phyloP scores from a whole-genome alignment of 257 asterid genomes.

The Nicotiana sylvestris region DNA sequence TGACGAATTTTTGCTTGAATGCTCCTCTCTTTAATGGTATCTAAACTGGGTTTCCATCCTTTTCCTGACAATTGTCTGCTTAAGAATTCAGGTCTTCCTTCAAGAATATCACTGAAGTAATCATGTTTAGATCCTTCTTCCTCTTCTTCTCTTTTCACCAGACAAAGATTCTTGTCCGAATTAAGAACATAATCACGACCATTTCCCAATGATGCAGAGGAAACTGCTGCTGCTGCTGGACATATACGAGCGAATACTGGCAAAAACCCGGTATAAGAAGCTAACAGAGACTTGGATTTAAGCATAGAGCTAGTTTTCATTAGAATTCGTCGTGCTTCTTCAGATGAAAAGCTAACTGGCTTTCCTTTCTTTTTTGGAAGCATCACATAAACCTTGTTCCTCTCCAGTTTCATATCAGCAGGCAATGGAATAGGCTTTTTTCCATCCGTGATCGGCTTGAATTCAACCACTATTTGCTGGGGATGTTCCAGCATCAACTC shows the following conservation, averaged over 20 bases:
- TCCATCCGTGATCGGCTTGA: slow-evolving; percentile 26
- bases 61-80: slow-evolving; percentile 72
- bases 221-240: slow-evolving; percentile 14
- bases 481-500: slow-evolving; percentile 87
- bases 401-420: slow-evolving; percentile 63
- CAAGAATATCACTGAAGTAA: slow-evolving; percentile 46
- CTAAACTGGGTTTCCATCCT: slow-evolving; percentile 92
- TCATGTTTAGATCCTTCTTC: slow-evolving; percentile 20
- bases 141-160: slow-evolving; percentile 12
- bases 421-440: slow-evolving; percentile 54
- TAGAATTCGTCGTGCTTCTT: slow-evolving; percentile 43
- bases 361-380: slow-evolving; percentile 55
- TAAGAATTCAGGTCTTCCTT: slow-evolving; percentile 63
- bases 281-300: slow-evolving; percentile 39
- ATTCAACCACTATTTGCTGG: slow-evolving; percentile 64
- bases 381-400: slow-evolving; percentile 57
- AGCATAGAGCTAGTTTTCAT: slow-evolving; percentile 26
- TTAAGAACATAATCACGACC: slow-evolving; percentile 16
- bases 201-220: not conserved
- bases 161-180: slow-evolving; percentile 3
- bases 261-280: slow-evolving; percentile 41
- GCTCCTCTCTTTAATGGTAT: slow-evolving; percentile 62
- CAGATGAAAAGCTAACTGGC: slow-evolving; percentile 40
- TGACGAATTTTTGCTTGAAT: slow-evolving; percentile 44
- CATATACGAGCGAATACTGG: slow-evolving; percentile 58